A percentile compares a stretch with the other conserved stretches of the same genome.
Evolutionary conservation across 805 yeast genomes (phyloP).

Genomic region (Spathaspora arborariae): DNA sequence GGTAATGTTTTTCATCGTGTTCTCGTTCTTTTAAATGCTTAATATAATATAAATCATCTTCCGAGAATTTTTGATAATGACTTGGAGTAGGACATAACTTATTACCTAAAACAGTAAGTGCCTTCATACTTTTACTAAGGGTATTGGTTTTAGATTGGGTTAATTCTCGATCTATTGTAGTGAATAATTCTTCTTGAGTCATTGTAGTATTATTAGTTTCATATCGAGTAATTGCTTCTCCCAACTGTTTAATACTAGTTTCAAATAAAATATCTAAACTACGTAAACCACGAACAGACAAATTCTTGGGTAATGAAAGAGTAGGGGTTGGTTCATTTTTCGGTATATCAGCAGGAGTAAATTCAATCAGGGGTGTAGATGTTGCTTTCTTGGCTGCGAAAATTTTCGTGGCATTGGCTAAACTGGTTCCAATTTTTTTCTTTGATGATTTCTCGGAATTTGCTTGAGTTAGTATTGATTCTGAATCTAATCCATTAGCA

Average conservation of each 20-base stretch:
- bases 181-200: neutral
- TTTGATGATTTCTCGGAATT: constrained; percentile 9
- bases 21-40: constrained; percentile 40
- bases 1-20: constrained; percentile 55
- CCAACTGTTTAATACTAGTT: constrained; percentile 18
- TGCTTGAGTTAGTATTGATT: neutral
- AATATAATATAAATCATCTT: constrained; percentile 49
- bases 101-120: constrained; percentile 25
- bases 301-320: constrained; percentile 25
- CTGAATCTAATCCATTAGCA: neutral
- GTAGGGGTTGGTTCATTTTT: neutral
- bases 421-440: constrained; percentile 16
- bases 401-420: constrained; percentile 16
- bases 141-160: constrained; percentile 8
- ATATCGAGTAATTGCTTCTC: constrained; percentile 25
- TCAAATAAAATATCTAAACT: constrained; percentile 33
- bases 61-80: constrained; percentile 50
- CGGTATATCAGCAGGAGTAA: neutral
- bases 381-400: constrained; percentile 8
- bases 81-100: constrained; percentile 58
- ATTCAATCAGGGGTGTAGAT: neutral
- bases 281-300: constrained; percentile 29
- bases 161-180: neutral
- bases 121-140: constrained; percentile 26
- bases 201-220: constrained; percentile 5